Conservation (phyloP, 768 basidiomycete species). For the Terana coerulea region DNA sequence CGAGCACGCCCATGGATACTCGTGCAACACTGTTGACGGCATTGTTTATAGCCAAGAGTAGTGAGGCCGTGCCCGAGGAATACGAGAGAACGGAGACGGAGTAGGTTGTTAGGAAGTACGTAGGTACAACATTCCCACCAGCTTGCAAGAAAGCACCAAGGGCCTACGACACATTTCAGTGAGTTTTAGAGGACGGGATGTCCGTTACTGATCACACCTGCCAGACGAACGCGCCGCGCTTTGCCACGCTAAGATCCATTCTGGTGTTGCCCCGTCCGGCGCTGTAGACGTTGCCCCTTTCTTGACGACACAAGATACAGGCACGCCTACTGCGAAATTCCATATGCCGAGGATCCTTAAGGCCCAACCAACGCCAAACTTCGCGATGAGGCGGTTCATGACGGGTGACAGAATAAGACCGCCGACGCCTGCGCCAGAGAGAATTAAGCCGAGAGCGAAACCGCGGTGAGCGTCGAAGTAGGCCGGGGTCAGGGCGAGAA, state of each 20-base stretch:
- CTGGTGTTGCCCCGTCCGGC: slow-evolving; percentile 18
- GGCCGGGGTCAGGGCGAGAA: slow-evolving; percentile 38
- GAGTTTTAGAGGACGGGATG: neutral
- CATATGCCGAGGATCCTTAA: slow-evolving; percentile 39
- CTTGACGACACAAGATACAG: slow-evolving; percentile 33
- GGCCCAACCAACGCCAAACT: slow-evolving; percentile 32
- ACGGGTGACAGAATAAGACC: slow-evolving; percentile 41
- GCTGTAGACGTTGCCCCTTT: slow-evolving; percentile 17
- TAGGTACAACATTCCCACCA: slow-evolving; percentile 41
- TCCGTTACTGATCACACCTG: slow-evolving; percentile 28
- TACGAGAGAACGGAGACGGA: slow-evolving; percentile 36
- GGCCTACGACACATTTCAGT: slow-evolving; percentile 22
- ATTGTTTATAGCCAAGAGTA: slow-evolving; percentile 39
- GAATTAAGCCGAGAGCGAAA: slow-evolving; percentile 41
- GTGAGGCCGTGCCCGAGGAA: slow-evolving; percentile 32
- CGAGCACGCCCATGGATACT: slow-evolving; percentile 37
- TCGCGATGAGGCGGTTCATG: slow-evolving; percentile 32
- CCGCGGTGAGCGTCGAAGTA: slow-evolving; percentile 44
- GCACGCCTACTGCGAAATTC: slow-evolving; percentile 36
- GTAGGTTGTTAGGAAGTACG: slow-evolving; percentile 42
- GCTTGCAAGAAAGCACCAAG: slow-evolving; percentile 40
- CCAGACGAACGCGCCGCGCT: slow-evolving; percentile 37
- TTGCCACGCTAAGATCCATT: slow-evolving; percentile 35
- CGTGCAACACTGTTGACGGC: slow-evolving; percentile 41
- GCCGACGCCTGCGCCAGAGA: slow-evolving; percentile 40